Evolutionary conservation across 257 asterid genomes (phyloP).

Genomic region (Nicotiana benthamiana): DNA sequence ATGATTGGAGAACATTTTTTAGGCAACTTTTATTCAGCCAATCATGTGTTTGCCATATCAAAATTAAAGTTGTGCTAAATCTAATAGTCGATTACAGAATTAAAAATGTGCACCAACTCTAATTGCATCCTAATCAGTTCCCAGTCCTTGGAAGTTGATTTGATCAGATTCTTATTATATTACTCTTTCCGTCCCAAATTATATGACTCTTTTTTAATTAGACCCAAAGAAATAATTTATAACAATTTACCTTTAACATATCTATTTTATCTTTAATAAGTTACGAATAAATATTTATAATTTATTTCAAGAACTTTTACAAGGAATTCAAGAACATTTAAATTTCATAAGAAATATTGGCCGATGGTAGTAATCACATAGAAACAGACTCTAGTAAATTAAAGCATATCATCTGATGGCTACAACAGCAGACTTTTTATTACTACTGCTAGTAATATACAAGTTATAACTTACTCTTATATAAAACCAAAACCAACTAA

Average conservation of each 20-base stretch:
- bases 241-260: too few species aligned
- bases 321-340: neutral
- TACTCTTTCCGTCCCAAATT: too few species aligned
- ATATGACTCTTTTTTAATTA: too few species aligned
- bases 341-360: neutral
- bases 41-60: neutral
- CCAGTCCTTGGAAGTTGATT: neutral
- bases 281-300: too few species aligned
- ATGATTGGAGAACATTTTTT: neutral
- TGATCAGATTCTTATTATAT: too few species aligned
- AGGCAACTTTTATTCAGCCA: neutral
- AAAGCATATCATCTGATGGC: constrained; percentile 2
- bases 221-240: too few species aligned
- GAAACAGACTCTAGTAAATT: neutral
- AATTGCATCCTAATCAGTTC: neutral
- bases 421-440: neutral
- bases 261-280: too few species aligned
- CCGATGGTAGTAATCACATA: neutral
- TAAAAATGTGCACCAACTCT: neutral
- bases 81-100: neutral
- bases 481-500: neutral
- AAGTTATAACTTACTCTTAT: neutral
- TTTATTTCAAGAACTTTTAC: neutral
- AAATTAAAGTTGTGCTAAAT: neutral
- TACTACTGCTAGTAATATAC: neutral